Base-by-base conservation (phyloP, 139 green algal species). In the Pseudopediastrum boryanum region DNA sequence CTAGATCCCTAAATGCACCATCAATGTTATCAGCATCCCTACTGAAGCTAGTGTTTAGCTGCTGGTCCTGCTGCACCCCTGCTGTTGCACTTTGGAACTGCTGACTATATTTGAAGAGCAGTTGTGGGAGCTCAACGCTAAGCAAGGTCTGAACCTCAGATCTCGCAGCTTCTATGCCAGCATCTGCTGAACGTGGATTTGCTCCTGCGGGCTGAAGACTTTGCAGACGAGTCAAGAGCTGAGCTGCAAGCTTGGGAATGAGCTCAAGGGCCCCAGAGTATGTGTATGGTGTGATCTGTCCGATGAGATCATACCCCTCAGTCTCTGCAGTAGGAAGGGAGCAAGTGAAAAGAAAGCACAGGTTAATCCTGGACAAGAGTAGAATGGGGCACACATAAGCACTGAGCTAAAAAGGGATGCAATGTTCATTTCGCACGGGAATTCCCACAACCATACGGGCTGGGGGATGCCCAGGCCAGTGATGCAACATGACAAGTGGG, bases 201-300 rank as follows among this genome's bases (percentile, higher is more conserved):
- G 54, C 44, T 69, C 50, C 51, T 65, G 16, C 63, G 52, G 54
- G 56, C 41, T 21, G 12, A 9, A 54, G 25, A 46, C 44, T 21
- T 58, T 43, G 5, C n/a, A 75, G 23, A 7, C 67, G 67, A 4
- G 67, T 46, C 8, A 75, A 3, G 9, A 75, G 67, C 67, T 75
- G 43, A 31, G 43, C 29, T n/a, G 67, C 67, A 9, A 75, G 31
- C 43, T 43, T 61, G 27, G 62, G 62, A 43, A 86, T 2, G 21
- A 74, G 64, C 52, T 86, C 52, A 3, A 86, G 36, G 6, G 81
- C 56, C 51, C 81, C 76, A 9, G 67, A 12, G n/a, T 52, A 67
- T 19, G 82, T 80, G 58, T 71, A 81, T 27, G 77, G 67, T 12
- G 67, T 78, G 2, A 86, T 71, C 70, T 80, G 76, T 6, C 82